A percentile compares a stretch with the other conserved stretches of the same genome.
Conservation (phyloP, 2,329 filamentous ascomycete genomes). For the Madurella mycetomatis region DNA sequence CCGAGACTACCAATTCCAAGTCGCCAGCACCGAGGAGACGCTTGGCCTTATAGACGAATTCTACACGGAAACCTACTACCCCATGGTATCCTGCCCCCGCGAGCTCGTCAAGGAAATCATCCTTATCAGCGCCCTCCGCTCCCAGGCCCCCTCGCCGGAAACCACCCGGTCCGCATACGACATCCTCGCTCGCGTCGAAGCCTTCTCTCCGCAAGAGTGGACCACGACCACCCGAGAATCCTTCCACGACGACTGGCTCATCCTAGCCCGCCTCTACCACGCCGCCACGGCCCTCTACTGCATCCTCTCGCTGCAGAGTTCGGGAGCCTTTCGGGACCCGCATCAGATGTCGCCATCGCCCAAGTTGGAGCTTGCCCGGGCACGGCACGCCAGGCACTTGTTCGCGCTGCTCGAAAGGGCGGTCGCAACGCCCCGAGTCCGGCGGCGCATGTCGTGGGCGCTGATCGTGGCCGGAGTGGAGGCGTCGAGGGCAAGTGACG, state of each 20-base stretch:
- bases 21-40: conserved; percentile 15
- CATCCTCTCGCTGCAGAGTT: conserved; percentile 15
- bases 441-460: conserved; percentile 26
- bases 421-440: conserved; percentile 12
- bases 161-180: not conserved
- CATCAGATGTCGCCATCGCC: not conserved
- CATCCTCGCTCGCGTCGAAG: conserved; percentile 18
- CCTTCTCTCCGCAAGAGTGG: conserved; percentile 23
- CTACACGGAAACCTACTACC: conserved; percentile 21
- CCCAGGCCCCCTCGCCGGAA: conserved; percentile 1
- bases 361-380: conserved; percentile 2
- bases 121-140: conserved; percentile 23
- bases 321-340: not conserved
- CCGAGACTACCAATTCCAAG: conserved; percentile 5
- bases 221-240: not conserved
- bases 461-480: conserved; percentile 26
- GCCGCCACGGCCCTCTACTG: conserved; percentile 25
- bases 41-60: conserved; percentile 14
- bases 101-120: conserved; percentile 22
- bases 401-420: conserved; percentile 9
- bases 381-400: conserved; percentile 6
- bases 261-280: conserved; percentile 20
- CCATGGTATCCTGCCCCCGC: conserved; percentile 22
- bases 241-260: conserved; percentile 13
- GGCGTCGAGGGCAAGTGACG: conserved; percentile 9